Percentiles rank a stretch among this genome's conserved stretches.
Evolutionary conservation across 2,329 filamentous ascomycete species (phyloP).

Genomic region (Colletotrichum destructivum): DNA sequence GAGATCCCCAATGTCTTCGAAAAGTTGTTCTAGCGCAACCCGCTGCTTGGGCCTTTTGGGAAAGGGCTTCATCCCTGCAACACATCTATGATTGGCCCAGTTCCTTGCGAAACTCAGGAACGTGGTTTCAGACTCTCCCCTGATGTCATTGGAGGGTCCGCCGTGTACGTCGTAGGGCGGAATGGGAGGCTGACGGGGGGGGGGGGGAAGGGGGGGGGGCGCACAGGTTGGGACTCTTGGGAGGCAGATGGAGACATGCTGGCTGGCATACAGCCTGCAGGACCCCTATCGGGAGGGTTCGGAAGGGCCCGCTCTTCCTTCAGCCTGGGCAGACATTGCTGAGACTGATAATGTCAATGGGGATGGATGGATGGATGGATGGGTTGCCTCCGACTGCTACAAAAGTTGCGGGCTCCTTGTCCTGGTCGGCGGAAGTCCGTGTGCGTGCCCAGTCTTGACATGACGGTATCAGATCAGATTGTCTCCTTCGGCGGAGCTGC

Average conservation of each 20-base stretch:
- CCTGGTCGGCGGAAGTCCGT: slow-evolving; percentile 16
- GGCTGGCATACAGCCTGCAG: slow-evolving; percentile 39
- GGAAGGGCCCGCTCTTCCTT: slow-evolving; percentile 38
- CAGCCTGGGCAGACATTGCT: slow-evolving; percentile 12
- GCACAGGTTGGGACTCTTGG: no score
- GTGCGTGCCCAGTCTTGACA: not conserved
- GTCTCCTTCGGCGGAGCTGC: slow-evolving; percentile 1
- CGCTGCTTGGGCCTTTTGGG: slow-evolving; percentile 13
- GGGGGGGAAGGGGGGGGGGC: no score
- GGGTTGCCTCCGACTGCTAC: slow-evolving; percentile 33
- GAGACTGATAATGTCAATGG: not conserved
- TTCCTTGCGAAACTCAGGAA: slow-evolving; percentile 36
- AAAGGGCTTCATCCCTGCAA: slow-evolving; percentile 20
- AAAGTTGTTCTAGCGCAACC: slow-evolving; percentile 38
- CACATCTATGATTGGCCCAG: slow-evolving; percentile 25
- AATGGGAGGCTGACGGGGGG: not conserved
- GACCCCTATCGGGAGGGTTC: slow-evolving; percentile 42
- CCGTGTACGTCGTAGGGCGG: slow-evolving; percentile 28
- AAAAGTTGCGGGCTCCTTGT: not conserved
- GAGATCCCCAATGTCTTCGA: slow-evolving; percentile 15
- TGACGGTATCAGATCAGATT: not conserved
- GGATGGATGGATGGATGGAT: not conserved
- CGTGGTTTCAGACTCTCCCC: slow-evolving; percentile 35
- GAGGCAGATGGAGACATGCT: slow-evolving; percentile 4
- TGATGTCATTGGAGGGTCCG: slow-evolving; percentile 42